These are phyloP conservation scores for Fusarium sp. DNA, from an alignment of 2,329 filamentous ascomycete species.

Conservation along the genomic window DNA sequence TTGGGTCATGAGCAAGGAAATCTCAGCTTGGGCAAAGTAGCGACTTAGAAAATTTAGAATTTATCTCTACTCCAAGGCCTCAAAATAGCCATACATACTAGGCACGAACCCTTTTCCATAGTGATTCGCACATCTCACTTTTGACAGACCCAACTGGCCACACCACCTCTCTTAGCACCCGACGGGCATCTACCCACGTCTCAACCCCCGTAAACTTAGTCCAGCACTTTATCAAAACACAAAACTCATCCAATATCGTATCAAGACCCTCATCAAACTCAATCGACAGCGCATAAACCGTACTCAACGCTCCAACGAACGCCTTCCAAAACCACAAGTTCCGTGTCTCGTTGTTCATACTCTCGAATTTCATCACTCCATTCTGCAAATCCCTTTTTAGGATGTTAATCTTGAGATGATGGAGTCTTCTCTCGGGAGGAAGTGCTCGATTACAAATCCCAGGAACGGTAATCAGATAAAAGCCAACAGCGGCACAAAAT, in stretches of 20 bases:
- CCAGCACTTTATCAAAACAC: not conserved
- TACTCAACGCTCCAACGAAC: not conserved
- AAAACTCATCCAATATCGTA: not conserved
- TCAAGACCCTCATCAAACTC: not conserved
- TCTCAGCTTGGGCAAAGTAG: no score
- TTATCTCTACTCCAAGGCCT: not conserved
- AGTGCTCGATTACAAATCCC: not conserved
- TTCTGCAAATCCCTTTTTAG: not conserved
- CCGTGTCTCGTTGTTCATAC: not conserved
- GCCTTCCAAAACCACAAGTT: slow-evolving; percentile 1
- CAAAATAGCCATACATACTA: not conserved
- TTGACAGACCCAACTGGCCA: not conserved
- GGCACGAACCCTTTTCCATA: not conserved
- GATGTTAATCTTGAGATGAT: not conserved
- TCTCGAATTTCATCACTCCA: not conserved
- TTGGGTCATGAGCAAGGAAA: no score
- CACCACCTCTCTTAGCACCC: accelerated
- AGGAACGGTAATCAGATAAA: not conserved
- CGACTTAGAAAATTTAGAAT: not conserved
- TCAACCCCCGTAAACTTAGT: accelerated
- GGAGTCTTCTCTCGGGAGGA: not conserved
- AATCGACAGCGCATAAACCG: not conserved
- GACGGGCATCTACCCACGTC: not conserved
- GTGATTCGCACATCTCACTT: not conserved
- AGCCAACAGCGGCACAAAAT: not conserved